Conservation (phyloP, 2,329 filamentous ascomycete species). For the Cercospora sp. region DNA sequence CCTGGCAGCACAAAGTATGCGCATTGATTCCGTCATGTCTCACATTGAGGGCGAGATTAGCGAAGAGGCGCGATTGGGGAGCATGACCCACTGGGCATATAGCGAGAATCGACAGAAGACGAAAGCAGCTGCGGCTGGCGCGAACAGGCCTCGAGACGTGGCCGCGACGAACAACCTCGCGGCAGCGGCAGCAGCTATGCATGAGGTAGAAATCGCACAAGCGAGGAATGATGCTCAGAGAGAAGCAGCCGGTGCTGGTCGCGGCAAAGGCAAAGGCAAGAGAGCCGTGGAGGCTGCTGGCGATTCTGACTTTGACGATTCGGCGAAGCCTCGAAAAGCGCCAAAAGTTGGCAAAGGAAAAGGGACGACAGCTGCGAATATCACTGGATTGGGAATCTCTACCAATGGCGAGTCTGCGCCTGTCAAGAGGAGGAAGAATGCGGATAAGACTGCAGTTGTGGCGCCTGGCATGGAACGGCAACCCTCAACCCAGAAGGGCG, state of each 20-base stretch:
- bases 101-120: conserved; percentile 70
- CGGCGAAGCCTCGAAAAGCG: conserved; percentile 59
- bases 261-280: conserved; percentile 69
- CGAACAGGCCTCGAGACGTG: conserved; percentile 75
- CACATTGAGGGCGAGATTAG: conserved; percentile 87
- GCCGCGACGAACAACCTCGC: conserved; percentile 68
- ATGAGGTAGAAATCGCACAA: conserved; percentile 80
- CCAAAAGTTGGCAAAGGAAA: conserved; percentile 62
- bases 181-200: conserved; percentile 70
- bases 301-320: conserved; percentile 79
- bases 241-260: conserved; percentile 52
- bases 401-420: conserved; percentile 64
- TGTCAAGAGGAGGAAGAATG: conserved; percentile 79
- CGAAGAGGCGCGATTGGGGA: conserved; percentile 91
- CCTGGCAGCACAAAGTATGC: conserved; percentile 77
- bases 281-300: conserved; percentile 58
- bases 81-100: conserved; percentile 92
- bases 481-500: conserved; percentile 51
- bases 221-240: conserved; percentile 73
- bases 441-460: conserved; percentile 61
- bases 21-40: conserved; percentile 84
- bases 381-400: conserved; percentile 60
- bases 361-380: conserved; percentile 55
- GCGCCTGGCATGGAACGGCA: conserved; percentile 64
- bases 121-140: conserved; percentile 56